Evolutionary conservation across 2,329 filamentous ascomycete genomes (phyloP).

Genomic region (Trichoderma sp.): DNA sequence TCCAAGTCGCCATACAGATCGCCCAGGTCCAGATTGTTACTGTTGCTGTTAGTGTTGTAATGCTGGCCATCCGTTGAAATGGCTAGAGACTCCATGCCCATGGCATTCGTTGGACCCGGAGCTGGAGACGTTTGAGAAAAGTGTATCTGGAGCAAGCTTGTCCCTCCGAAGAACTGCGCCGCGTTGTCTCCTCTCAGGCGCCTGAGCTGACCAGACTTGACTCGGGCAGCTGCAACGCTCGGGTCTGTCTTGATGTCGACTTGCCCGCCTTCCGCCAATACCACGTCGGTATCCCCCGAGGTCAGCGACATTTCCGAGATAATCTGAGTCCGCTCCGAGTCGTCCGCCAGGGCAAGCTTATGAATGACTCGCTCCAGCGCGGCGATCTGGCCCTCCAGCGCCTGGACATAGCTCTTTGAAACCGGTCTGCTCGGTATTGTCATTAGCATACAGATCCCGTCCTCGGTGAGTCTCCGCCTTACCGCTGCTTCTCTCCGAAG

Average conservation of each 20-base stretch:
- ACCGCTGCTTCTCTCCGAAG: conserved; percentile 44
- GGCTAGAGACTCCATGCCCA: conserved; percentile 8
- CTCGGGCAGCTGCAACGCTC: conserved; percentile 32
- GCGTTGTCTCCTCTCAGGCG: conserved; percentile 40
- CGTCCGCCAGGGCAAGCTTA: conserved; percentile 41
- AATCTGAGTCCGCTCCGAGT: conserved; percentile 40
- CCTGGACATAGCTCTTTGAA: conserved; percentile 45
- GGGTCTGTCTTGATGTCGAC: conserved; percentile 29
- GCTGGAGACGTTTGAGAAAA: conserved; percentile 30
- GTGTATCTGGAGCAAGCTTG: conserved; percentile 44
- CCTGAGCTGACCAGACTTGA: conserved; percentile 36
- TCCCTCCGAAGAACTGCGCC: conserved; percentile 48
- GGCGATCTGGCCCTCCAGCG: conserved; percentile 45
- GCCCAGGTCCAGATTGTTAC: background rate
- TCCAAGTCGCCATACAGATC: conserved; percentile 13
- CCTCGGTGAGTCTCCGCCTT: background rate
- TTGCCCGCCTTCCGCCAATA: background rate
- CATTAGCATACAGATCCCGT: background rate
- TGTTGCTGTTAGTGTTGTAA: background rate
- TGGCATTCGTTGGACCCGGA: conserved; percentile 19
- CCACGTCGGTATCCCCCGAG: conserved; percentile 22
- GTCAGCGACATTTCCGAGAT: conserved; percentile 37
- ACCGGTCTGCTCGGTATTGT: conserved; percentile 35
- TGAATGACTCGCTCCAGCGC: conserved; percentile 45
- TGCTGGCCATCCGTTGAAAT: background rate